Base-by-base conservation (phyloP, 169 alveolate species). In the Plasmodium relictum region DNA sequence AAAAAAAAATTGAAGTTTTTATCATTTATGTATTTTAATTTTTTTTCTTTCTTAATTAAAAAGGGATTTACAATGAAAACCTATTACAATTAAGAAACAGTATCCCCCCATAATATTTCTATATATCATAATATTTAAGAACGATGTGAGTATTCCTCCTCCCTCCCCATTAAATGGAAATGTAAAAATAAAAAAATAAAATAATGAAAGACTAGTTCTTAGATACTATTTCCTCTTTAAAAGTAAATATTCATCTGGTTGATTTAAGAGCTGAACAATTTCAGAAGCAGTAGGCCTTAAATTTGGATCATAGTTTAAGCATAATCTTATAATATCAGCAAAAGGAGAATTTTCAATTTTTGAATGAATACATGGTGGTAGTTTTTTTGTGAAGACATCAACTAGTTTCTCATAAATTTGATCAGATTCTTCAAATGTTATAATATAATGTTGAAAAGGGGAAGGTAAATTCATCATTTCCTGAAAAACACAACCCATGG, bases 401-500 rank as follows among this genome's bases (percentile, higher is more conserved):
- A 95, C 96, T 74, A 95, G 88, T 48, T 94, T 94, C 45, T 91
- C 93, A 63, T 95, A 95, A 18, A 95, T 94, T 54, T 89, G 91
- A 24, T 88, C 88, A 6, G 97, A 93, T 37, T 70, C 74, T 70
- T 95, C 97, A 48, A 83, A 45, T 24, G 74, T 92, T 26, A 93
- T 94, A 52, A 95, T 96, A 65, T 94, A 69, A 74, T 94, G 95
- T 69, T 95, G 96, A 76, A 95, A 95, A 31, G 97, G 97, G 3
- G 95, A 94, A 26, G 93, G 45, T 48, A 73, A 76, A 31, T 96
- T 96, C 87, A 95, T 93, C 94, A 95, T 94, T 88, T 95, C 97
- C 63, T 93, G 96, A 58, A 95, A 88, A 4, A 95, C 97, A 56
- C 97, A 95, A 2, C 97, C 97, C 90, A 93, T 83, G n/a, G 97